Evolutionary conservation across 1,139 yeast species (phyloP), one percentile per base, ranked within the genome.

Genomic region (Hanseniaspora uvarum): DNA sequence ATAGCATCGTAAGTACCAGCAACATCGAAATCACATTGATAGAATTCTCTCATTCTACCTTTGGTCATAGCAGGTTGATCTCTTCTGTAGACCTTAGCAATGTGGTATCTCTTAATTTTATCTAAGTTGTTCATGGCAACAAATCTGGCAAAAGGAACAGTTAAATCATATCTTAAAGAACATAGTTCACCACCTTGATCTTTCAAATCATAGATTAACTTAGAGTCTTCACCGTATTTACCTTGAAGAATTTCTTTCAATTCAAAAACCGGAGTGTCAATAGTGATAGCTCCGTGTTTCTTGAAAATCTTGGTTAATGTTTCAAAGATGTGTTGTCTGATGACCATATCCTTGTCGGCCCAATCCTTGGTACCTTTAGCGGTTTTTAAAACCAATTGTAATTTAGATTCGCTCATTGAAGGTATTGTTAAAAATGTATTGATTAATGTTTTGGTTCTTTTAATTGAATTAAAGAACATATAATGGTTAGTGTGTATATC

Each of bases 61-160:
- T 92, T 92, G 56, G 97, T 89, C 98, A 92, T 92, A 16, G 98
- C 98, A 5, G 98, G 98, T 70, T 92, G 98, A 68, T 92, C 98
- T 72, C 98, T 83, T 72, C 98, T 80, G 72, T 92, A 92, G 54
- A 92, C 98, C 70, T 92, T 92, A 62, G 98, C 98, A 61, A 92
- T 86, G 72, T 92, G 98, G 70, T 81, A 92, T 67, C 98, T 78
- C 72, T 92, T 92, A 70, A 92, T 92, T 66, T 75, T 79, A 62
- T 86, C 83, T 58, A 92, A 78, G 64, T 86, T 87, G 73, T 92
- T 92, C 83, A 87, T 84, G 36, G 98, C 98, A 55, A 92, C 94
- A 65, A 78, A 92, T 68, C 98, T 78, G 12, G 98, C 98, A 72
- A 92, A 92, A 54, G 98, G 98, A 46, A 92, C 98, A 0, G 98